A percentile compares a stretch with the other conserved stretches of the same genome.
These are phyloP conservation scores for Candida adriatica DNA, from an alignment of 805 yeast species.

Conservation along the genomic window DNA sequence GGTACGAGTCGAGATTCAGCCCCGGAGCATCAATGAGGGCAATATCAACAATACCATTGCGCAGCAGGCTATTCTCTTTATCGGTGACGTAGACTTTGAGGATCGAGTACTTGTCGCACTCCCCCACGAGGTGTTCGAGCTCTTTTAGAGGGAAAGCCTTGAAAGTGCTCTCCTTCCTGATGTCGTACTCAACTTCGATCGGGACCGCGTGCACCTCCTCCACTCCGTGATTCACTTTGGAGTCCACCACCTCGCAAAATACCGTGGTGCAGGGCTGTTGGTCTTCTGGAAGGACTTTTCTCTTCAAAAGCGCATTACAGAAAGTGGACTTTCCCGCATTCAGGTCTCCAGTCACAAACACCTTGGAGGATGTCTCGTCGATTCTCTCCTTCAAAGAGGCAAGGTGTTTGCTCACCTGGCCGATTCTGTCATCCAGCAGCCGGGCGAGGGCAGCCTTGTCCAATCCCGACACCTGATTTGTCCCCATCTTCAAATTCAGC, in stretches of 20 bases:
- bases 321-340: slow-evolving; percentile 96
- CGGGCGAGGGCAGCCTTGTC: slow-evolving; percentile 66
- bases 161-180: slow-evolving; percentile 59
- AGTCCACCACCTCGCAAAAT: slow-evolving; percentile 90
- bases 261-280: slow-evolving; percentile 97
- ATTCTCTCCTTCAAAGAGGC: slow-evolving; percentile 70
- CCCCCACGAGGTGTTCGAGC: slow-evolving; percentile 64
- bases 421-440: slow-evolving; percentile 61
- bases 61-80: slow-evolving; percentile 59
- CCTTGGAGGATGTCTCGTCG: slow-evolving; percentile 88
- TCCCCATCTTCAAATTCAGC: slow-evolving; percentile 49
- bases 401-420: slow-evolving; percentile 61
- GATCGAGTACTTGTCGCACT: slow-evolving; percentile 62
- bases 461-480: slow-evolving; percentile 43
- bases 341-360: slow-evolving; percentile 92
- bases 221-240: slow-evolving; percentile 59
- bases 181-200: slow-evolving; percentile 35
- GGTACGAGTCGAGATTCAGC: slow-evolving; percentile 83
- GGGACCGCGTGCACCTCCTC: slow-evolving; percentile 95
- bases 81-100: slow-evolving; percentile 82
- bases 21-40: slow-evolving; percentile 97
- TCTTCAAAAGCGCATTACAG: slow-evolving; percentile 80
- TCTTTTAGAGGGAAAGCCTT: slow-evolving; percentile 45
- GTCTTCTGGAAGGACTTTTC: slow-evolving; percentile 83
- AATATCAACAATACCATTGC: slow-evolving; percentile 89